A percentile compares a stretch with the other conserved stretches of the same genome.
These are phyloP conservation scores for Calocybe gangraenosa DNA, from an alignment of 768 basidiomycete genomes.

Conservation along the genomic window DNA sequence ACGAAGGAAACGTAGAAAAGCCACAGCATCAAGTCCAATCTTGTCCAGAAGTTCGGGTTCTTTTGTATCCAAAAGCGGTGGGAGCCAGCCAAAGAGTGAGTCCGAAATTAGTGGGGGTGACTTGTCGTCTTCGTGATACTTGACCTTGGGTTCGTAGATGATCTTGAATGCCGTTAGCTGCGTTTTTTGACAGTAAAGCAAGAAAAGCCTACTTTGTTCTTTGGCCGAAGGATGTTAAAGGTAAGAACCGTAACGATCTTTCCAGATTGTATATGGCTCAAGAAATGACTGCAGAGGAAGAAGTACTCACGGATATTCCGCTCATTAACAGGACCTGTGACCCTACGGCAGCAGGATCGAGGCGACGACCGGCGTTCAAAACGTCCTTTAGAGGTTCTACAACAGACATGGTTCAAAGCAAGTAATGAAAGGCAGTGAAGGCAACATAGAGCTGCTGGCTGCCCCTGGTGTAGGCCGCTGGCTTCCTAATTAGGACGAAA, in stretches of 20 bases:
- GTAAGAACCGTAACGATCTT: conserved; percentile 60
- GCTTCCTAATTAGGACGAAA: neutral
- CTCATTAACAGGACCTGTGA: conserved; percentile 71
- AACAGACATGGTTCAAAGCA: neutral
- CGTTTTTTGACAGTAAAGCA: neutral
- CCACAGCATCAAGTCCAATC: conserved; percentile 83
- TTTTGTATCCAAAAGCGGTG: conserved; percentile 72
- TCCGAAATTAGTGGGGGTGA: conserved; percentile 74
- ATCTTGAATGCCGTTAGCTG: conserved; percentile 39
- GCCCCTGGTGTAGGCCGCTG: neutral
- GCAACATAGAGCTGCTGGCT: neutral
- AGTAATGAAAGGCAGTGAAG: neutral
- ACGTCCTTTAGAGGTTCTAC: conserved; percentile 1
- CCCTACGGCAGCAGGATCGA: conserved; percentile 60
- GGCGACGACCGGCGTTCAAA: conserved; percentile 1
- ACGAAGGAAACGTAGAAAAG: conserved; percentile 86
- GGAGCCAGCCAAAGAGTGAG: conserved; percentile 83
- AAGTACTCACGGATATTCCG: conserved; percentile 57
- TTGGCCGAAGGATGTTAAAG: conserved; percentile 81
- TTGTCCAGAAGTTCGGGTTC: conserved; percentile 83
- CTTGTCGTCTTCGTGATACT: conserved; percentile 76
- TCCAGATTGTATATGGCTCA: neutral
- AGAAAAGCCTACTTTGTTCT: conserved; percentile 61
- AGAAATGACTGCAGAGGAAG: neutral
- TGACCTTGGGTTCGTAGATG: conserved; percentile 89